A percentile compares a stretch with the other conserved stretches of the same genome.
These are phyloP conservation scores for Talaromyces sp. DNA, from an alignment of 2,329 filamentous ascomycete species.

Conservation along the genomic window DNA sequence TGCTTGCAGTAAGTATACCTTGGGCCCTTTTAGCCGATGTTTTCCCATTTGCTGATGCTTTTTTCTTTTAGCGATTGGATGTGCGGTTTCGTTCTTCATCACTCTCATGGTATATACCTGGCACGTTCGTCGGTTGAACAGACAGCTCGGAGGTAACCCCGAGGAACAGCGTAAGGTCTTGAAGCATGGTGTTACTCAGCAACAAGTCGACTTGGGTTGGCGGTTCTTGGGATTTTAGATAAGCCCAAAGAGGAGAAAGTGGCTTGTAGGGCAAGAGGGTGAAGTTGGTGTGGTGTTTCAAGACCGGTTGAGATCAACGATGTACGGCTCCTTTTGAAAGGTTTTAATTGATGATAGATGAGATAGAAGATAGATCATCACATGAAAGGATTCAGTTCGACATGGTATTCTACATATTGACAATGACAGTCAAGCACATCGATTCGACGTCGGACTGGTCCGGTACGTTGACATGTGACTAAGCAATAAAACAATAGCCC, in stretches of 20 bases:
- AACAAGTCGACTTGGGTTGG: constrained; percentile 2
- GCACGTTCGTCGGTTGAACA: not conserved
- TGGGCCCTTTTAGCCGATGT: too few species aligned
- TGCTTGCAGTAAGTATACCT: too few species aligned
- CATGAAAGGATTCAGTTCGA: not conserved
- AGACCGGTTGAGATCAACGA: not conserved
- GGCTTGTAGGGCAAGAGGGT: not conserved
- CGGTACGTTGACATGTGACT: not conserved
- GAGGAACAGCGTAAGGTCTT: not conserved
- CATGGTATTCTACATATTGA: not conserved
- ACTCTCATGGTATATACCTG: too few species aligned
- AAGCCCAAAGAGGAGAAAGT: not conserved
- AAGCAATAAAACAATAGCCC: not conserved
- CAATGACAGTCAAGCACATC: not conserved
- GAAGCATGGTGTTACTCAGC: constrained; percentile 5
- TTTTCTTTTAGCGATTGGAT: too few species aligned
- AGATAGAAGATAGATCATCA: not conserved
- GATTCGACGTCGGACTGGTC: not conserved
- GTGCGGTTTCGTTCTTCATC: too few species aligned
- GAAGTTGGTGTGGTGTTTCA: not conserved
- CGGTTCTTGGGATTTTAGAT: not conserved
- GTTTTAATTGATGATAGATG: not conserved
- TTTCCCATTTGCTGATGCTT: too few species aligned
- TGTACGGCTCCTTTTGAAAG: not conserved
- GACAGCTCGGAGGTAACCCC: not conserved